Evolutionary conservation across 768 basidiomycete species (phyloP), one percentile per base, ranked within the genome.

Genomic region (Boletus sp.): DNA sequence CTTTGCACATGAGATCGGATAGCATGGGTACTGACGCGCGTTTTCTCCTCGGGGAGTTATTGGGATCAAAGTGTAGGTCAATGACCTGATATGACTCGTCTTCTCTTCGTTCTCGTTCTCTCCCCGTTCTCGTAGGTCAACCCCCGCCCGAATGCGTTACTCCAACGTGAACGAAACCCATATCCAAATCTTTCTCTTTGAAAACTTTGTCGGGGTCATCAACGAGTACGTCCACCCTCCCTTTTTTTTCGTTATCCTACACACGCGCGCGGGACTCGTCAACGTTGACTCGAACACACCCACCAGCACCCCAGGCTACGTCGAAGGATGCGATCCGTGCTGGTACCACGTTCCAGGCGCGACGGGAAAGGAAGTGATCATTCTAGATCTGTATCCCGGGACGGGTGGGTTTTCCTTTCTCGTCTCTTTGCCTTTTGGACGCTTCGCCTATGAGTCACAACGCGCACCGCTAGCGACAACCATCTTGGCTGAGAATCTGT

Each of bases 261-360:
- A n/a, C 24, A 24, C 24, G 24, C 24, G 1, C 24, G 24, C 24
- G 24, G 24, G 24, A 24, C 24, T 24, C n/a, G 39, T 17, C 9
- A n/a, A 40, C n/a, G 17, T 8, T n/a, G 9, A 11, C 11, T 5
- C 7, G 6, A 18, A 11, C 20, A 14, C 11, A 9, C 28, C 6
- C 7, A 7, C 6, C 47, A 52, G 76, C 53, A 73, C 69, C 10
- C 77, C 80, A 3, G 67, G 68, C 3, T 84, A 73, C 58, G 78
- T 83, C 37, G 84, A 86, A 67, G 83, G 83, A 12, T 79, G 67
- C 24, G 81, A 86, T 62, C 84, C 83, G 5, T 85, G 83, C 71
- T 86, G 84, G 83, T 83, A 85, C 64, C 71, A 64, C 46, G 82
- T 85, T 0, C 57, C 73, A 3, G 77, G 77, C 20, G 82, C 83